phyloP scores from a whole-genome alignment of 495 filamentous ascomycete species.

The Pyrenula massariospora region DNA sequence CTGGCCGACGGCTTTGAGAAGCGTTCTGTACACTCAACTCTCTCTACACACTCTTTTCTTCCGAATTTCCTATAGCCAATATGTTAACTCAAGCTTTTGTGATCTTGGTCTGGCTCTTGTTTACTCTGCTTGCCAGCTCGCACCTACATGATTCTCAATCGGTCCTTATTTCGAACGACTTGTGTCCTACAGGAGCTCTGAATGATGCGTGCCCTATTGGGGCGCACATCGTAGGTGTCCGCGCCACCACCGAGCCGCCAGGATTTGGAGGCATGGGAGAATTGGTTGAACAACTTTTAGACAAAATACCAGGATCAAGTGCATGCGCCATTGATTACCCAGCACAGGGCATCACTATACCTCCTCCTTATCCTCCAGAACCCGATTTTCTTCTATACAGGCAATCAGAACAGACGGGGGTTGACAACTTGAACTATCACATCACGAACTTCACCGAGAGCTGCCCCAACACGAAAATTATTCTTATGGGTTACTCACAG shows the following conservation, averaged over 20 bases:
- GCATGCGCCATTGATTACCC: not conserved
- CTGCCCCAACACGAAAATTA: not conserved
- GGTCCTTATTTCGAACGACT: not conserved
- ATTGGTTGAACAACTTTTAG: not conserved
- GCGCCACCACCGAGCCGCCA: not conserved
- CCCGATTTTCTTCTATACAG: not conserved
- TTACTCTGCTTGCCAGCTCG: not conserved
- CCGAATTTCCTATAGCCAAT: not conserved
- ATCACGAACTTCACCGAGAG: not conserved
- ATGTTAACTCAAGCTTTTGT: not conserved
- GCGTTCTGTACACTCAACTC: not conserved
- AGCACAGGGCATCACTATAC: not conserved
- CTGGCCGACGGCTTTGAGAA: not conserved
- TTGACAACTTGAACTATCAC: not conserved
- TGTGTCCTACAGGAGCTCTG: not conserved
- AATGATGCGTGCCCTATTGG: not conserved
- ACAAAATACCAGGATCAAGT: not conserved
- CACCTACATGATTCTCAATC: not conserved
- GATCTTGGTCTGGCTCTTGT: not conserved
- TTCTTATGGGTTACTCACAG: not conserved
- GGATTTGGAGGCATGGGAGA: not conserved
- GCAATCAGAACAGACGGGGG: not conserved
- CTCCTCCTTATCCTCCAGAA: not conserved
- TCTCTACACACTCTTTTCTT: not conserved
- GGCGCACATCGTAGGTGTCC: not conserved